Base-by-base conservation (phyloP, 495 filamentous ascomycete genomes). In the Hypoxylon cercidicola region DNA sequence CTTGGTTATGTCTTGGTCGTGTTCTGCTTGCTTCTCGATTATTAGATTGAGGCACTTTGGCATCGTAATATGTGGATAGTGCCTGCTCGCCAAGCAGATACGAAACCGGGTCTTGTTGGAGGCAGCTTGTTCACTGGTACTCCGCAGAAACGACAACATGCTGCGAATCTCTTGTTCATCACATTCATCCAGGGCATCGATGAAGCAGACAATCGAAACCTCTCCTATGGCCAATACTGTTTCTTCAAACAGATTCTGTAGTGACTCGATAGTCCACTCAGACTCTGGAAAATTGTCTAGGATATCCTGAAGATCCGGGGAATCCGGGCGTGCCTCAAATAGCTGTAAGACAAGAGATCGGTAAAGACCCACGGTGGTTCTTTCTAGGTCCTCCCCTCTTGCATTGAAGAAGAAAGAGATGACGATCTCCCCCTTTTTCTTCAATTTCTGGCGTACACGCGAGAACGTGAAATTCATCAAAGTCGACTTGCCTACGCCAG, bases 401-500 rank as follows among this genome's bases (percentile, higher is more conserved):
- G 78, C 79, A 44, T 82, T 80, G 66, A 83, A 84, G 68, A 83
- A 85, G 47, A 82, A 82, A 0, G 79, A 82, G 19, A 77, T 67
- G 19, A 72, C 10, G 39, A 64, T 54, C 4, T 30, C 51, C n/a
- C 40, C n/a, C 1, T 43, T 20, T 10, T 54, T 23, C n/a, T 67
- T 61, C 19, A 48, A 12, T 6, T 18, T 48, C 12, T 25, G 46
- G 2, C 44, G 34, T n/a, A 30, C 23, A 12, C 66, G 53, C 12
- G 39, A 41, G 16, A 65, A 62, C 20, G 41, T 61, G 49, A 75
- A 73, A 16, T 82, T 83, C 77, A 84, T 81, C 20, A 83, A 62
- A 4, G 78, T 81, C 11, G 84, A 87, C 64, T 87, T 87, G 5
- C 85, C 84, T 15, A 77, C 69, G 10, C 82, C 84, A 3, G 84